phyloP scores from a whole-genome alignment of 208 protist species.

The Acanthamoeba culbertsoni region DNA sequence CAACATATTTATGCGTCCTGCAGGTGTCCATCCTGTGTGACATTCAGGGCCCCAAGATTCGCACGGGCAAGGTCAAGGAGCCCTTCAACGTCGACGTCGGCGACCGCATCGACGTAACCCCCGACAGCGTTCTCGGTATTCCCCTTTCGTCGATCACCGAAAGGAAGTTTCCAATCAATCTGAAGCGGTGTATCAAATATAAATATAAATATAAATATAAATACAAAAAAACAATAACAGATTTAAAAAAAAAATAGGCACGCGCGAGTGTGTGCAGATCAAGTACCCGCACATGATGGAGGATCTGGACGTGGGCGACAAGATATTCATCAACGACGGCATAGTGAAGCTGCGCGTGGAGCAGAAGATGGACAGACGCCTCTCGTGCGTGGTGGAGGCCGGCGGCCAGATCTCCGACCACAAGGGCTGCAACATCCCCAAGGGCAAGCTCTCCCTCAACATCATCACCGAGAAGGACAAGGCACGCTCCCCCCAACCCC shows the following conservation, averaged over 20 bases:
- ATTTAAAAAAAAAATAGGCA: no score
- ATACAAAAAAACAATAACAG: not conserved
- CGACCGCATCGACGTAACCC: slow-evolving; percentile 50
- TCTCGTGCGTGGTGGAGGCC: slow-evolving; percentile 57
- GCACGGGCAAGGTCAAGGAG: slow-evolving; percentile 53
- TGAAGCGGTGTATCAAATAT: no score
- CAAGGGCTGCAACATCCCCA: slow-evolving; percentile 67
- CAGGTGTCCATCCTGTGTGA: slow-evolving; percentile 62
- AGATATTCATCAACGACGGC: slow-evolving; percentile 64
- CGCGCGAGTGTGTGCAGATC: slow-evolving; percentile 47
- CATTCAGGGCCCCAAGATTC: slow-evolving; percentile 59
- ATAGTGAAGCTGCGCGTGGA: slow-evolving; percentile 52
- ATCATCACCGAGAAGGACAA: slow-evolving; percentile 61
- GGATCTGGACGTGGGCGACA: slow-evolving; percentile 47
- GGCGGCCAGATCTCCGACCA: slow-evolving; percentile 50
- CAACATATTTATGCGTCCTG: not conserved
- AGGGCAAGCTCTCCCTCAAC: slow-evolving; percentile 50
- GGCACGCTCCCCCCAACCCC: not conserved
- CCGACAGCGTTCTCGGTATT: slow-evolving; percentile 35
- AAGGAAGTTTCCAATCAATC: no score
- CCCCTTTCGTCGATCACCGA: not conserved
- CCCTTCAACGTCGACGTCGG: slow-evolving; percentile 56
- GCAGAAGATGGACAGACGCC: not conserved
- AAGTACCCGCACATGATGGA: slow-evolving; percentile 61
- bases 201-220: not conserved